phyloP scores from a whole-genome alignment of 2,329 filamentous ascomycete species.

The Fulvia fulva region DNA sequence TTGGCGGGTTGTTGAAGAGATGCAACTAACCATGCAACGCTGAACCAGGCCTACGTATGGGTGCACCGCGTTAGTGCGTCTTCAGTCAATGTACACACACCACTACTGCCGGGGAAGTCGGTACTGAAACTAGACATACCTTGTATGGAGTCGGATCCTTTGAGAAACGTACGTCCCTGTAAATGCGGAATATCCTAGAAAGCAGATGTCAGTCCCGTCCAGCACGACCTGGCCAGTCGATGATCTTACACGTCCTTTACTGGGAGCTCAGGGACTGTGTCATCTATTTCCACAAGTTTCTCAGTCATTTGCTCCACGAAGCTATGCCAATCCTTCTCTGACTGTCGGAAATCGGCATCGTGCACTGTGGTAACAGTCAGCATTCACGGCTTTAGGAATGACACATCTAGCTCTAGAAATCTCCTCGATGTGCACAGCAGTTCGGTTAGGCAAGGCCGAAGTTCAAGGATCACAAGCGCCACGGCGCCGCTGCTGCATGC shows the following conservation, averaged over 20 bases:
- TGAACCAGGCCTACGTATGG: slow-evolving; percentile 69
- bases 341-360: slow-evolving; percentile 72
- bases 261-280: slow-evolving; percentile 81
- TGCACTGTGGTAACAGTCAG: slow-evolving; percentile 53
- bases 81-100: slow-evolving; percentile 6
- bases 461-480: neutral
- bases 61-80: slow-evolving; percentile 17
- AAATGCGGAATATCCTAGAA: slow-evolving; percentile 70
- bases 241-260: slow-evolving; percentile 68
- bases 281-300: slow-evolving; percentile 67
- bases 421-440: neutral
- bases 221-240: neutral
- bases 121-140: slow-evolving; percentile 44
- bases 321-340: slow-evolving; percentile 75
- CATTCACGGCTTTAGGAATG: neutral
- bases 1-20: neutral
- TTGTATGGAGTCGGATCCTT: slow-evolving; percentile 87
- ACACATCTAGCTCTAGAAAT: too few relatives aligned
- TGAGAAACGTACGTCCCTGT: slow-evolving; percentile 79
- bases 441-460: neutral
- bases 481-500: neutral
- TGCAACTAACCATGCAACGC: slow-evolving; percentile 64
- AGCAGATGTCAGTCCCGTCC: neutral
- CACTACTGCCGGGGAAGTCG: slow-evolving; percentile 1
- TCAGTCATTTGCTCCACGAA: slow-evolving; percentile 71